phyloP scores from a whole-genome alignment of 805 yeast species.

The Yamadazyma kitorensis region DNA sequence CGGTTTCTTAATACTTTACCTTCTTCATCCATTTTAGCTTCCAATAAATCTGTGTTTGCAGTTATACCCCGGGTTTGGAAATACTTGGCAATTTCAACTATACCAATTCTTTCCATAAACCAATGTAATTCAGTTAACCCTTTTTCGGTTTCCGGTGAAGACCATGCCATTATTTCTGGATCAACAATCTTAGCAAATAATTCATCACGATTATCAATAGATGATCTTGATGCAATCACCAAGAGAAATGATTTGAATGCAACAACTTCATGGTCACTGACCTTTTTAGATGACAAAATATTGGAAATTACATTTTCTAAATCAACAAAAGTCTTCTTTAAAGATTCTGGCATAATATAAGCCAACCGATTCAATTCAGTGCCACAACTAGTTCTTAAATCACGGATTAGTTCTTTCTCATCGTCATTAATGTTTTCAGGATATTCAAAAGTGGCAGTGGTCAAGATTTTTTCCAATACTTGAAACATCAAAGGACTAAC shows the following conservation, averaged over 20 bases:
- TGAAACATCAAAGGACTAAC: conserved; percentile 71
- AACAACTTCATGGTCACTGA: conserved; percentile 88
- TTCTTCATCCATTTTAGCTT: conserved; percentile 84
- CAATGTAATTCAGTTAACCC: conserved; percentile 89
- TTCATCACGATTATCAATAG: conserved; percentile 68
- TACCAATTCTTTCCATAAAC: conserved; percentile 98
- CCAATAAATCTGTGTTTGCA: conserved; percentile 68
- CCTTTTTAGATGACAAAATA: conserved; percentile 63
- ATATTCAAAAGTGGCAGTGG: conserved; percentile 78
- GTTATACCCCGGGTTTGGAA: conserved; percentile 80
- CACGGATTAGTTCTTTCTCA: conserved; percentile 75
- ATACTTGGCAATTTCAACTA: conserved; percentile 88
- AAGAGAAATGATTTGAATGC: conserved; percentile 89
- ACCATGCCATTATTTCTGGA: conserved; percentile 91
- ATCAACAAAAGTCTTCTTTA: conserved; percentile 76
- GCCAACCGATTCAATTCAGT: conserved; percentile 93
- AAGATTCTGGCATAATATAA: conserved; percentile 87
- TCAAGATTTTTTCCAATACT: conserved; percentile 79
- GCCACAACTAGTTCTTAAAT: conserved; percentile 87
- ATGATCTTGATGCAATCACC: conserved; percentile 86
- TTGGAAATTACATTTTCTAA: conserved; percentile 76
- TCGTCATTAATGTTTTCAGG: conserved; percentile 69
- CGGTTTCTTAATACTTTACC: conserved; percentile 76
- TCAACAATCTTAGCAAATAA: conserved; percentile 86
- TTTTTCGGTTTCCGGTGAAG: conserved; percentile 84